Conservation (phyloP, 2,329 filamentous ascomycete species). For the Neobulgaria alba region DNA sequence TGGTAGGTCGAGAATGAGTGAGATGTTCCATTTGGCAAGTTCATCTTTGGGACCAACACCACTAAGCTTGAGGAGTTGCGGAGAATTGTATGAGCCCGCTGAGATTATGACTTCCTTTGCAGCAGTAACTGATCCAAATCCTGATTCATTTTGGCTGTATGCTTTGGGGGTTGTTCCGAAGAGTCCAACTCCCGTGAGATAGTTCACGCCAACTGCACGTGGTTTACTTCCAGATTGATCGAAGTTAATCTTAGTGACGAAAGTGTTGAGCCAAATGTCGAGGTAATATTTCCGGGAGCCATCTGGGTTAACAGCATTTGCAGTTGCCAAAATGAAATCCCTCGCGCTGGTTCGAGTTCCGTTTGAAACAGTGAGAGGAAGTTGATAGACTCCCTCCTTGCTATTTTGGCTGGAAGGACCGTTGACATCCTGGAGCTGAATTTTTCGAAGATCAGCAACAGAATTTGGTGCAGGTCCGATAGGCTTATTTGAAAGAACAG, state of each 20-base stretch:
- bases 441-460: constrained; percentile 4
- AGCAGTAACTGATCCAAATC: constrained; percentile 29
- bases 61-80: constrained; percentile 38
- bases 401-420: constrained; percentile 16
- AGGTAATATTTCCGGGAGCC: constrained; percentile 17
- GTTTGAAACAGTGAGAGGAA: constrained; percentile 13
- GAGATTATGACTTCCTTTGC: constrained; percentile 36
- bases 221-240: constrained; percentile 25
- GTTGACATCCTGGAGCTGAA: constrained; percentile 20
- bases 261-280: constrained; percentile 12
- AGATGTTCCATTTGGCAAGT: constrained; percentile 36
- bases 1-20: constrained; percentile 46
- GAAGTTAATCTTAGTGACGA: constrained; percentile 34
- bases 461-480: constrained; percentile 2
- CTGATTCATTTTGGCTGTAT: too few relatives aligned
- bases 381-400: constrained; percentile 17
- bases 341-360: constrained; percentile 15
- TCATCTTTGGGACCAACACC: constrained; percentile 35
- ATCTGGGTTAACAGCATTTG: constrained; percentile 13
- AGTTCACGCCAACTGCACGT: constrained; percentile 35
- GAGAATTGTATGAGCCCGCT: constrained; percentile 38
- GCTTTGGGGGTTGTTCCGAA: constrained; percentile 38
- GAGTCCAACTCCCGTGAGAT: constrained; percentile 32
- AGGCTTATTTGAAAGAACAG: constrained; percentile 10
- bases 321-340: constrained; percentile 20